phyloP scores from a whole-genome alignment of 2,329 filamentous ascomycete genomes.

The Fusarium vanettenii region DNA sequence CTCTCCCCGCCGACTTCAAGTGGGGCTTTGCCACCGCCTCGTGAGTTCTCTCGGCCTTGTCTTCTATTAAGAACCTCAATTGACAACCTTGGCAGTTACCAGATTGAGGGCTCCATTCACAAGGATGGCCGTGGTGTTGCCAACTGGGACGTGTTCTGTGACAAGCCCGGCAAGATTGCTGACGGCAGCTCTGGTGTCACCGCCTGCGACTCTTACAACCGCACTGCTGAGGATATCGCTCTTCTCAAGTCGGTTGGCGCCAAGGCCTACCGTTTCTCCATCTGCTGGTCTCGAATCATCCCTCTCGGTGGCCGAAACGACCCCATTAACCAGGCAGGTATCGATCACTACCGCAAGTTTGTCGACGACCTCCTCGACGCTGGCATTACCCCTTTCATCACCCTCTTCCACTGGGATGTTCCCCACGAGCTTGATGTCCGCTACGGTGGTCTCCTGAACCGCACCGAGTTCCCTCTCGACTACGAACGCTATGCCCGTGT shows the following conservation, averaged over 20 bases:
- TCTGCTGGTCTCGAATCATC: slow-evolving; percentile 87
- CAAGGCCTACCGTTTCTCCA: slow-evolving; percentile 83
- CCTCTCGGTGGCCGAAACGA: slow-evolving; percentile 86
- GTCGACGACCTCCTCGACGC: slow-evolving; percentile 81
- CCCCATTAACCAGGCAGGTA: slow-evolving; percentile 80
- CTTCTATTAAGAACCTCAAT: slow-evolving; percentile 23
- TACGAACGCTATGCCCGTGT: slow-evolving; percentile 83
- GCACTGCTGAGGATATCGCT: slow-evolving; percentile 79
- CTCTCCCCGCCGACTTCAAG: slow-evolving; percentile 75
- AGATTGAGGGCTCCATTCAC: slow-evolving; percentile 82
- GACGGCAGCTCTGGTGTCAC: slow-evolving; percentile 79
- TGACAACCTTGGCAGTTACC: slow-evolving; percentile 71
- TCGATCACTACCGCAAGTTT: slow-evolving; percentile 83
- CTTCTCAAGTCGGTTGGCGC: slow-evolving; percentile 81
- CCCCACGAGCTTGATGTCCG: slow-evolving; percentile 82
- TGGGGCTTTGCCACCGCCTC: slow-evolving; percentile 86
- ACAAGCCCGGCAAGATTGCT: slow-evolving; percentile 83
- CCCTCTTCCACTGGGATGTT: slow-evolving; percentile 89
- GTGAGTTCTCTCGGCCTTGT: slow-evolving; percentile 56
- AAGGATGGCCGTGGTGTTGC: slow-evolving; percentile 83
- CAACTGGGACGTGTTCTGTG: slow-evolving; percentile 93
- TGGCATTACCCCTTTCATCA: slow-evolving; percentile 84
- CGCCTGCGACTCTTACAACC: slow-evolving; percentile 89
- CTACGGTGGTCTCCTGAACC: slow-evolving; percentile 84
- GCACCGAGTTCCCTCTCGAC: slow-evolving; percentile 84